A percentile compares a stretch with the other conserved stretches of the same genome.
Conservation (phyloP, 2,329 filamentous ascomycete species). For the Alternaria incomplexa region DNA sequence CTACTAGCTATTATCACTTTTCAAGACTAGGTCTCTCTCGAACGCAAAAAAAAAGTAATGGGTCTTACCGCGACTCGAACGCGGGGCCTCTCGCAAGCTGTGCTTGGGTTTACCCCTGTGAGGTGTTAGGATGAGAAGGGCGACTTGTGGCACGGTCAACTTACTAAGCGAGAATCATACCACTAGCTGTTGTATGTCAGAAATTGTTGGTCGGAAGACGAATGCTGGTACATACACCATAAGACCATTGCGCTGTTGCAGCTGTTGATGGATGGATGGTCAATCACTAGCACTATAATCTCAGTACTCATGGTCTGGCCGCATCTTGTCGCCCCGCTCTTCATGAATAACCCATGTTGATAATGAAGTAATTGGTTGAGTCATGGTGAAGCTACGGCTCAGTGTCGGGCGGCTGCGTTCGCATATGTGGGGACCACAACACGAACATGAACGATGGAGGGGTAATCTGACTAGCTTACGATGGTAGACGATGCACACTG, state of each 20-base stretch:
- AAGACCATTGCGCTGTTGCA: background rate
- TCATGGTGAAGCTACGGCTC: background rate
- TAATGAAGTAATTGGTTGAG: background rate
- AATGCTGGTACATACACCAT: background rate
- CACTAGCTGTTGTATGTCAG: slow-evolving; percentile 54
- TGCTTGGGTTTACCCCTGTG: slow-evolving; percentile 13
- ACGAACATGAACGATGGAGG: background rate
- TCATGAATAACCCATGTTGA: accelerated
- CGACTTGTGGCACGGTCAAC: too few species aligned
- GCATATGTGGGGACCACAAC: background rate
- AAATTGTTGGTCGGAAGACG: background rate
- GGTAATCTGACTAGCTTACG: background rate
- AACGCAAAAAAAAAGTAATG: too few species aligned
- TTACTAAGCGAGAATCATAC: slow-evolving; percentile 76
- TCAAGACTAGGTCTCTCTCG: too few species aligned
- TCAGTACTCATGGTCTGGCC: accelerated
- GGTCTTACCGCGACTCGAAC: slow-evolving; percentile 30
- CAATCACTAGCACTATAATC: accelerated
- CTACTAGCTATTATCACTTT: too few species aligned
- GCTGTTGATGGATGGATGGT: background rate
- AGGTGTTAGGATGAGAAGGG: too few species aligned
- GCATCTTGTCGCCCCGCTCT: background rate
- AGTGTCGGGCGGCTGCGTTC: background rate
- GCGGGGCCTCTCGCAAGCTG: slow-evolving; percentile 45
- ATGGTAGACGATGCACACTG: background rate